These are phyloP conservation scores for Amorphotheca resinae DNA, from an alignment of 495 filamentous ascomycete genomes.

Conservation along the genomic window DNA sequence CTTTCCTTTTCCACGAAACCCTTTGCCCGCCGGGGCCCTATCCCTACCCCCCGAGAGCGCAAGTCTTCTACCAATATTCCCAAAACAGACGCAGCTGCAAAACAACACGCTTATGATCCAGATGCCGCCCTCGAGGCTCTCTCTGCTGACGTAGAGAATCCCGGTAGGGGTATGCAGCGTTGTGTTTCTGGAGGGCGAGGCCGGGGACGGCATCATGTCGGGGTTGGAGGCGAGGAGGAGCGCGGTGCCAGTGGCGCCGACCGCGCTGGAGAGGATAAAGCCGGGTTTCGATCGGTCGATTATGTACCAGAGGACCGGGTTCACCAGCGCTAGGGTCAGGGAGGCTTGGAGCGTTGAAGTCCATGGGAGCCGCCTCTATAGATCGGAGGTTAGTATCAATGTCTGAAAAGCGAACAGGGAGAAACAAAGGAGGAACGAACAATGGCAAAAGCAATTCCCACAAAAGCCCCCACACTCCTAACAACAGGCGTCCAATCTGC, in stretches of 20 bases:
- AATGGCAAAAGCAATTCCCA: conserved; percentile 95
- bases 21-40: not conserved
- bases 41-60: conserved; percentile 29
- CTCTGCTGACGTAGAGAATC: conserved; percentile 43
- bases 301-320: conserved; percentile 91
- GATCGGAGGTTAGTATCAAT: conserved; percentile 7
- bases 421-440: conserved; percentile 36
- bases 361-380: conserved; percentile 76
- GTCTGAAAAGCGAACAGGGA: not conserved
- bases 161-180: not conserved
- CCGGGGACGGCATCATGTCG: conserved; percentile 58
- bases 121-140: conserved; percentile 64
- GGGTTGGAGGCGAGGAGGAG: conserved; percentile 61
- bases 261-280: conserved; percentile 57
- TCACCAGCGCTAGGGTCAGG: conserved; percentile 78
- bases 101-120: conserved; percentile 92
- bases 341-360: conserved; percentile 88
- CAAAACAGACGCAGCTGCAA: conserved; percentile 90
- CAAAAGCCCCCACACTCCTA: conserved; percentile 81
- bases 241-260: conserved; percentile 62
- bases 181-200: conserved; percentile 15
- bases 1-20: not conserved
- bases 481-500: conserved; percentile 74
- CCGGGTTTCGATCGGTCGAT: conserved; percentile 83
- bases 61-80: conserved; percentile 80